These are phyloP conservation scores for Tilletia indica DNA, from an alignment of 1,284 basidiomycete species.

Conservation along the genomic window DNA sequence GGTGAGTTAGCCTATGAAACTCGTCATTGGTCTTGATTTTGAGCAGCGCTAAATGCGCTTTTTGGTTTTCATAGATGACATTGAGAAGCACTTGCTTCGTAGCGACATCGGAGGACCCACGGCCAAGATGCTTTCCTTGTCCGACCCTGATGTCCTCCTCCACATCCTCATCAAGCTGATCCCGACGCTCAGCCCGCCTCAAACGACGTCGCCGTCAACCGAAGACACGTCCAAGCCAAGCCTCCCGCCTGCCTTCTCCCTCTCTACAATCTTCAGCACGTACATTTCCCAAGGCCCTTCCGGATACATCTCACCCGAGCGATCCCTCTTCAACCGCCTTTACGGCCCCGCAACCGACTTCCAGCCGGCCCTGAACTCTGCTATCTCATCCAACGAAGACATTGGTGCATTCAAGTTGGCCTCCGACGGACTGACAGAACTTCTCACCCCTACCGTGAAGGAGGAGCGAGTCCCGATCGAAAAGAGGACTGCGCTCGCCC, in stretches of 20 bases:
- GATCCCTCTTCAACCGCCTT: neutral
- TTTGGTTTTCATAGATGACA: neutral
- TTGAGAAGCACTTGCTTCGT: neutral
- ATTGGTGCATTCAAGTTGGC: too few species aligned
- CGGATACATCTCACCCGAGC: neutral
- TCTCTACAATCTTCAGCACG: neutral
- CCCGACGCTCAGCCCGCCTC: neutral
- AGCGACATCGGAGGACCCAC: constrained; percentile 11
- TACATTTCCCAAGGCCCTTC: neutral
- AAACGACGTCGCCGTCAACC: too few species aligned
- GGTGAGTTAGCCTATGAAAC: neutral
- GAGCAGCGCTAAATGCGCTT: neutral
- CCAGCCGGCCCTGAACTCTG: neutral
- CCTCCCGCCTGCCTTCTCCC: neutral
- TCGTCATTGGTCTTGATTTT: neutral
- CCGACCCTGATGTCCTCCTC: neutral
- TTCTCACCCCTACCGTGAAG: neutral
- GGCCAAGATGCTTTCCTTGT: neutral
- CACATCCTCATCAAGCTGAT: neutral
- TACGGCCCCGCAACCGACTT: constrained; percentile 1
- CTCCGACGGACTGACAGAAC: too few species aligned
- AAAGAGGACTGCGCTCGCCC: neutral
- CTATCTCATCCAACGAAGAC: neutral
- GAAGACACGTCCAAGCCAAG: too few species aligned
- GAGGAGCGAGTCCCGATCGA: neutral